These are phyloP conservation scores for Globisporangium emineosum DNA, from an alignment of 352 stramenopile genomes.

Conservation along the genomic window DNA sequence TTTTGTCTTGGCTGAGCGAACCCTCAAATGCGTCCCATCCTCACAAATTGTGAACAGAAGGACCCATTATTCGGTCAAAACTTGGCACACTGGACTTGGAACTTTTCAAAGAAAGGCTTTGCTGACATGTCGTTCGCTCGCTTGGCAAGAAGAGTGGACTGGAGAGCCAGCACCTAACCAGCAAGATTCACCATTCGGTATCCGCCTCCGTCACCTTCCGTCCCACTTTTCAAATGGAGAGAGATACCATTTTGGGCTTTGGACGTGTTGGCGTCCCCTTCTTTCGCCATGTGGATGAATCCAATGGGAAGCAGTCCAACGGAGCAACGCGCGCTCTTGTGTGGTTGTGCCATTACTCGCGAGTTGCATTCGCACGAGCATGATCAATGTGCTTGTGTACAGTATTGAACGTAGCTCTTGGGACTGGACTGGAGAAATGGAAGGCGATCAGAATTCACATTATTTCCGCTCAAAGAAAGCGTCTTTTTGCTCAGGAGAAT, in stretches of 20 bases:
- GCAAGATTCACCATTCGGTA: neutral
- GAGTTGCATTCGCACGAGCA: neutral
- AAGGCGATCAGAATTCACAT: neutral
- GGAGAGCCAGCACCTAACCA: neutral
- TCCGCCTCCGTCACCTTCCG: too few relatives aligned
- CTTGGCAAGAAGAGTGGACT: neutral
- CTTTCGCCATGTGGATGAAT: neutral
- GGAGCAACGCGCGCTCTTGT: neutral
- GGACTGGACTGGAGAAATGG: neutral
- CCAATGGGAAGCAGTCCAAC: neutral
- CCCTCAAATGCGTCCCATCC: neutral
- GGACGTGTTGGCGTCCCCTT: neutral
- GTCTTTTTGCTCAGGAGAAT: too few relatives aligned
- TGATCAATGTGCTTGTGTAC: neutral
- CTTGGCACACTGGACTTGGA: too few relatives aligned
- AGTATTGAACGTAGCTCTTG: neutral
- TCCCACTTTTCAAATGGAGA: neutral
- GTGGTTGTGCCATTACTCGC: neutral
- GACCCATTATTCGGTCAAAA: neutral
- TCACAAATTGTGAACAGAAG: neutral
- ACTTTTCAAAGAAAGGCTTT: too few relatives aligned
- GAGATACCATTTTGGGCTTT: neutral
- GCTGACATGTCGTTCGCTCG: neutral
- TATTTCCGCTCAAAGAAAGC: too few relatives aligned
- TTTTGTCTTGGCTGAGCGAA: too few relatives aligned